These are phyloP conservation scores for Kodamaea nitidulidarum DNA, from an alignment of 805 yeast genomes.

Conservation along the genomic window DNA sequence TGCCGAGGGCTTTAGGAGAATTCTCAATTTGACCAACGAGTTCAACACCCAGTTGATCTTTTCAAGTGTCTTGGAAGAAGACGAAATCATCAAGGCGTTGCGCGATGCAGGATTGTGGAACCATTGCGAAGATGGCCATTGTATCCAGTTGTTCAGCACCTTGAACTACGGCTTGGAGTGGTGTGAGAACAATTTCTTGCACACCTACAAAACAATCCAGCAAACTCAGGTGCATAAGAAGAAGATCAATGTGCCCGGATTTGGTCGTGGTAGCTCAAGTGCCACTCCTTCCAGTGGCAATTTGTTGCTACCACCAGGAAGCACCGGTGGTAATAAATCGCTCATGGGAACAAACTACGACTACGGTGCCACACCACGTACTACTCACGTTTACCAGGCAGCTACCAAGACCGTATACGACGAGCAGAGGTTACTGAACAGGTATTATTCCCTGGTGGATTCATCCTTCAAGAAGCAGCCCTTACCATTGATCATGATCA, in stretches of 20 bases:
- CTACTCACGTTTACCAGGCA: constrained; percentile 49
- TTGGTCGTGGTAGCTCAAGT: constrained; percentile 8
- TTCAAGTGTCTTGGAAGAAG: constrained; percentile 69
- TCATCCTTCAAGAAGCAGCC: constrained; percentile 48
- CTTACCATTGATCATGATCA: constrained; percentile 58
- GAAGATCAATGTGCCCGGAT: constrained; percentile 12
- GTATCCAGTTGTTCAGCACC: constrained; percentile 64
- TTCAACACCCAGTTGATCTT: constrained; percentile 69
- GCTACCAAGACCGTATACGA: constrained; percentile 44
- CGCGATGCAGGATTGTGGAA: constrained; percentile 81
- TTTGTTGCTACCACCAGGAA: background rate
- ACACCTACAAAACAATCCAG: constrained; percentile 47
- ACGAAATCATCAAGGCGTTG: constrained; percentile 64
- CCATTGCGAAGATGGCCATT: constrained; percentile 27
- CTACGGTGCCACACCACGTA: constrained; percentile 47
- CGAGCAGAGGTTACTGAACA: constrained; percentile 40
- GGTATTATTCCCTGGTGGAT: constrained; percentile 43
- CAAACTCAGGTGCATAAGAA: constrained; percentile 15
- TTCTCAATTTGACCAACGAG: constrained; percentile 70
- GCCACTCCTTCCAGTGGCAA: constrained; percentile 1
- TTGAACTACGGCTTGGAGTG: constrained; percentile 89
- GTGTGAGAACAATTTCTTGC: constrained; percentile 90
- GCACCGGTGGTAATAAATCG: constrained; percentile 8
- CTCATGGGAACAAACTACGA: constrained; percentile 19
- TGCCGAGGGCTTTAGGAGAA: constrained; percentile 89